A percentile compares a stretch with the other conserved stretches of the same genome.
phyloP scores from a whole-genome alignment of 345 rosid genomes.

The Linum trigynum region DNA sequence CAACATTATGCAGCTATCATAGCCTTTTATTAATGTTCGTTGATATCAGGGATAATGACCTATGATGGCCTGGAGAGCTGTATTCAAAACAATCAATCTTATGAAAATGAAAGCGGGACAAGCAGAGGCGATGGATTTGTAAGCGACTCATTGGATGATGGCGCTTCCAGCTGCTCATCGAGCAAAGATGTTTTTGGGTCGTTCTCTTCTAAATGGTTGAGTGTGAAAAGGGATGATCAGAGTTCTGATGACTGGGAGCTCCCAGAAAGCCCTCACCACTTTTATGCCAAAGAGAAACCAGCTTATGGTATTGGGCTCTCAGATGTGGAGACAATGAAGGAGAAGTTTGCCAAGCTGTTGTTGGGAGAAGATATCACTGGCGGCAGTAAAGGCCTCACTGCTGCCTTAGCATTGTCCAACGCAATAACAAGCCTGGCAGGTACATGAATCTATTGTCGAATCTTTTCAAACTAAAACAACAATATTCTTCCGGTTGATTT shows the following conservation, averaged over 20 bases:
- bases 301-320: constrained; percentile 29
- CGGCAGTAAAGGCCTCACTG: constrained; percentile 53
- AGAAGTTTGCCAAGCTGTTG: constrained; percentile 65
- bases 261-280: constrained; percentile 44
- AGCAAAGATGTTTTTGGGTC: constrained; percentile 86
- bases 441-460: constrained; percentile 8
- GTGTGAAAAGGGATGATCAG: constrained; percentile 41
- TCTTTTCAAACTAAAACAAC: no score
- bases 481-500: no score
- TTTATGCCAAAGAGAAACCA: constrained; percentile 49
- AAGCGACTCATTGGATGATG: constrained; percentile 74
- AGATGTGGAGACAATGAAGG: constrained; percentile 78
- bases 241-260: constrained; percentile 48
- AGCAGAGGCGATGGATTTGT: constrained; percentile 68
- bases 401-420: constrained; percentile 82
- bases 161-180: constrained; percentile 78
- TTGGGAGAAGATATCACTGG: constrained; percentile 84
- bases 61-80: constrained; percentile 82
- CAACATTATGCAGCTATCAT: no score
- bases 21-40: neutral
- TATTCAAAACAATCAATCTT: constrained; percentile 70
- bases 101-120: constrained; percentile 69
- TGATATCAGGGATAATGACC: constrained; percentile 56
- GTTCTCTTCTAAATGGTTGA: constrained; percentile 71
- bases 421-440: constrained; percentile 85